These are phyloP conservation scores for Gnaphalium uliginosum DNA, from an alignment of 129 eudicot genomes.

Conservation along the genomic window DNA sequence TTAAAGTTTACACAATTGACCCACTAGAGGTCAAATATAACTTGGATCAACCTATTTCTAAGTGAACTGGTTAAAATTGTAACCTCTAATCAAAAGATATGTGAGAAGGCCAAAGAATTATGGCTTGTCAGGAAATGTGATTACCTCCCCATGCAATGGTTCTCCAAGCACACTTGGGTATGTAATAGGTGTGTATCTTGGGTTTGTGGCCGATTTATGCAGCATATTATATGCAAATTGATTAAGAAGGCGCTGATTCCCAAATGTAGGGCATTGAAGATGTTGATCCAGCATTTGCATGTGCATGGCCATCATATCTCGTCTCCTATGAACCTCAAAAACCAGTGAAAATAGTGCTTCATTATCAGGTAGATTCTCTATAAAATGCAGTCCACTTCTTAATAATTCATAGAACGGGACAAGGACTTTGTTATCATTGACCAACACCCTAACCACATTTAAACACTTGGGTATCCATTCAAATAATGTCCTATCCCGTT, in stretches of 20 bases:
- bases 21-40: not conserved
- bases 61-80: not conserved
- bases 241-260: constrained; percentile 76
- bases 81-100: not conserved
- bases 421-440: constrained; percentile 81
- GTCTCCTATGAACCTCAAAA: constrained; percentile 85
- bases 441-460: constrained; percentile 90
- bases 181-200: constrained; percentile 92
- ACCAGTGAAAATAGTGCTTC: constrained; percentile 93
- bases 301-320: constrained; percentile 97
- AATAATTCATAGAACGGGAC: constrained; percentile 91
- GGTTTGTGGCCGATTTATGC: constrained; percentile 62
- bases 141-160: constrained; percentile 97
- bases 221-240: constrained; percentile 62
- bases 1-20: not conserved
- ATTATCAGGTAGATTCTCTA: constrained; percentile 86
- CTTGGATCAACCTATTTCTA: not conserved
- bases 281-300: constrained; percentile 99
- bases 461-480: constrained; percentile 91
- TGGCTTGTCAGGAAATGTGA: constrained; percentile 17
- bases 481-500: constrained; percentile 68
- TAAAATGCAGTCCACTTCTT: constrained; percentile 81
- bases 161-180: constrained; percentile 99
- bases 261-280: constrained; percentile 95
- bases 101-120: not conserved